Evolutionary conservation across 2,329 filamentous ascomycete species (phyloP).

Genomic region (Atkinsonella hypoxylon): DNA sequence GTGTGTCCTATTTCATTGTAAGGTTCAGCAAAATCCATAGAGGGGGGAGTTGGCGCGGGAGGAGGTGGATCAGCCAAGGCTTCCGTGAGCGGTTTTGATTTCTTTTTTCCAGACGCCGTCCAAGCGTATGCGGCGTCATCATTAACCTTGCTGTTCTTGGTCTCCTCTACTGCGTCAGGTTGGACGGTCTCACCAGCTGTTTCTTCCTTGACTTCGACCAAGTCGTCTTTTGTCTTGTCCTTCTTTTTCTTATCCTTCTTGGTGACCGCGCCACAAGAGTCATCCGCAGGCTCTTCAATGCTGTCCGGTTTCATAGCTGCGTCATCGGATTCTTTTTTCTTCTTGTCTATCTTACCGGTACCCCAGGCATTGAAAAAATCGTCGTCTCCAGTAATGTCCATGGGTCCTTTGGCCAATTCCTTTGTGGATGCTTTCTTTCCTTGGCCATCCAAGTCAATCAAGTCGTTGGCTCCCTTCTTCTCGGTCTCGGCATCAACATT

Average conservation of each 20-base stretch:
- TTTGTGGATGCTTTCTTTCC: conserved; percentile 14
- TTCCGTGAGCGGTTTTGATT: conserved; percentile 28
- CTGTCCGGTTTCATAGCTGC: conserved; percentile 26
- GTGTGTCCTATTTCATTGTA: conserved; percentile 21
- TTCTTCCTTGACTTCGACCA: conserved; percentile 34
- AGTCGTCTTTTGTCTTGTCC: conserved; percentile 35
- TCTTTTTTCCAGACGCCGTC: conserved; percentile 30
- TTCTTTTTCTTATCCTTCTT: conserved; percentile 37
- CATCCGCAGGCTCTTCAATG: conserved; percentile 31
- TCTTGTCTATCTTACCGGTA: conserved; percentile 38
- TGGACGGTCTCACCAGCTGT: conserved; percentile 34
- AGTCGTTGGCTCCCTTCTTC: conserved; percentile 23
- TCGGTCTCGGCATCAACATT: background rate
- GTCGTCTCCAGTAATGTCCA: conserved; percentile 27
- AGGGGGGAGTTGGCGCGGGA: conserved; percentile 35
- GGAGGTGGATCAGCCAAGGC: conserved; percentile 31
- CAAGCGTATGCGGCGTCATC: conserved; percentile 30
- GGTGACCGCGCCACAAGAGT: conserved; percentile 23
- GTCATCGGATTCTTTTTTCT: conserved; percentile 21
- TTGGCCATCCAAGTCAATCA: conserved; percentile 24
- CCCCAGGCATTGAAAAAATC: conserved; percentile 47
- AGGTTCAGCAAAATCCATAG: conserved; percentile 32
- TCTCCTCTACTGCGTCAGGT: conserved; percentile 32
- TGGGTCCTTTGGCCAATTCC: conserved; percentile 16
- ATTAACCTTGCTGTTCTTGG: conserved; percentile 31